phyloP scores from a whole-genome alignment of 1,139 yeast genomes.

The Scheffersomyces illinoinensis region DNA sequence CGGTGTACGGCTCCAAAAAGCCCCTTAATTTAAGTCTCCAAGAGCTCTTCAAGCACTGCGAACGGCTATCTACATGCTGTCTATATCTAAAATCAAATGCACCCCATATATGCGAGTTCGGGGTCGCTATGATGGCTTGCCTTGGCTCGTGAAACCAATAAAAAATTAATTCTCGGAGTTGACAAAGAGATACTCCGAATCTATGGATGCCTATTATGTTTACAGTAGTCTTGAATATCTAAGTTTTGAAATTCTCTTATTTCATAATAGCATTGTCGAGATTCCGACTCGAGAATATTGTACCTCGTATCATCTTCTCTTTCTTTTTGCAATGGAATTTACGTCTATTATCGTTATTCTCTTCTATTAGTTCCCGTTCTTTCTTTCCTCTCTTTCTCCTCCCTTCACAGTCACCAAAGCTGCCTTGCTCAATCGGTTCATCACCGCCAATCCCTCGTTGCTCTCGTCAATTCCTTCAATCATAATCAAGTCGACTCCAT shows the following conservation, averaged over 20 bases:
- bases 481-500: constrained; percentile 60
- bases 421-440: constrained; percentile 89
- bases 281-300: neutral
- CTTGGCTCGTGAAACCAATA: neutral
- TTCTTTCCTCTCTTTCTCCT: neutral
- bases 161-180: neutral
- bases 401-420: constrained; percentile 52
- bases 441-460: constrained; percentile 87
- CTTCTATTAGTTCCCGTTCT: neutral
- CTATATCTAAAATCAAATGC: neutral
- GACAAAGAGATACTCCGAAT: neutral
- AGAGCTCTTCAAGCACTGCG: neutral
- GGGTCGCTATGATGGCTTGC: neutral
- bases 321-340: neutral
- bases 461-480: constrained; percentile 73
- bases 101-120: neutral
- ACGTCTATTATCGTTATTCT: neutral
- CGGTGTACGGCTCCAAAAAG: neutral
- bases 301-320: neutral
- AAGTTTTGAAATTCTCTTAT: neutral
- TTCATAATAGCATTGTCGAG: neutral
- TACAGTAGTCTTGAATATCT: neutral
- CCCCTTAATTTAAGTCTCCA: neutral
- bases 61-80: neutral
- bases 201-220: neutral